phyloP scores from a whole-genome alignment of 2,329 filamentous ascomycete genomes.

The Aspergillus aculeatus region DNA sequence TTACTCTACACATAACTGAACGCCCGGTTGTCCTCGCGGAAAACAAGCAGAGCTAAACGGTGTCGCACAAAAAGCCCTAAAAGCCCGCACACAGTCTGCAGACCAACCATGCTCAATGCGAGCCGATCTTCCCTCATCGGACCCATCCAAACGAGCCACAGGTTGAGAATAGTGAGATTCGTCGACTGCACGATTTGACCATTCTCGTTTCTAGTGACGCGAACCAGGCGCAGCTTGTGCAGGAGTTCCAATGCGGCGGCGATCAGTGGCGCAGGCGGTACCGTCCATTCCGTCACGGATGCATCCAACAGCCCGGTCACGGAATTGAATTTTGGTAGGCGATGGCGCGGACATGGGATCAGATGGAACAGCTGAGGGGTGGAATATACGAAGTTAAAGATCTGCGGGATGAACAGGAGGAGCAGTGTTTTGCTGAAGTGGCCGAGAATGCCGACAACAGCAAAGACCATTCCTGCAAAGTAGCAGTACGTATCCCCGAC shows the following conservation, averaged over 20 bases:
- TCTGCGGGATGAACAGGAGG: slow-evolving; percentile 85
- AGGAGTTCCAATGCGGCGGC: slow-evolving; percentile 66
- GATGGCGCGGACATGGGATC: slow-evolving; percentile 88
- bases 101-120: slow-evolving; percentile 72
- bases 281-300: slow-evolving; percentile 74
- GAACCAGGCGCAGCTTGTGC: slow-evolving; percentile 65
- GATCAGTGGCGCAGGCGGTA: slow-evolving; percentile 67
- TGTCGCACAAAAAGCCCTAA: slow-evolving; percentile 83
- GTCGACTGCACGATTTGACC: slow-evolving; percentile 75
- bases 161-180: slow-evolving; percentile 90
- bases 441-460: slow-evolving; percentile 91
- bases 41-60: slow-evolving; percentile 79
- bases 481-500: slow-evolving; percentile 99
- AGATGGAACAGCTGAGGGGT: slow-evolving; percentile 86
- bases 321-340: slow-evolving; percentile 84
- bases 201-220: slow-evolving; percentile 64
- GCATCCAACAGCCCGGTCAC: slow-evolving; percentile 82
- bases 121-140: slow-evolving; percentile 84
- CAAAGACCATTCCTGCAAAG: slow-evolving; percentile 98
- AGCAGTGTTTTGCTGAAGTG: slow-evolving; percentile 98
- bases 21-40: slow-evolving; percentile 76
- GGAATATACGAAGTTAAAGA: slow-evolving; percentile 96
- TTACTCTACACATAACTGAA: slow-evolving; percentile 13
- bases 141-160: slow-evolving; percentile 95
- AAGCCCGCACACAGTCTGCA: slow-evolving; percentile 76